Conservation (phyloP, 2,329 filamentous ascomycete genomes). For the Penicillium olsonii region DNA sequence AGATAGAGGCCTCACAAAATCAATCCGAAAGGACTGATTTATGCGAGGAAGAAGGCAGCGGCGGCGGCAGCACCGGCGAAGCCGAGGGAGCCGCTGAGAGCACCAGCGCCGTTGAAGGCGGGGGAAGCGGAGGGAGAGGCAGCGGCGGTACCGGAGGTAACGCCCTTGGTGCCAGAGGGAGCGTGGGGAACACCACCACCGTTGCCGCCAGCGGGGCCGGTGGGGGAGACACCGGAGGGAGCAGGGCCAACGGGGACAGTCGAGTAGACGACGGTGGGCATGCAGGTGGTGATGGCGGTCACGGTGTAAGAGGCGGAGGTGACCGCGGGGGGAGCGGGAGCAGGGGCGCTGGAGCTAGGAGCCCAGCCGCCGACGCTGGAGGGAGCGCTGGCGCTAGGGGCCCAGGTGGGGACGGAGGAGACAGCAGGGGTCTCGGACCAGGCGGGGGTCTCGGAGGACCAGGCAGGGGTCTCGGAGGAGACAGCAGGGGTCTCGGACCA, state of each 20-base stretch:
- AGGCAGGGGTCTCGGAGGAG: slow-evolving; percentile 11
- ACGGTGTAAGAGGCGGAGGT: slow-evolving; percentile 19
- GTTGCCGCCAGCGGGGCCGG: slow-evolving; percentile 15
- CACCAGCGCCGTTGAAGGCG: slow-evolving; percentile 30
- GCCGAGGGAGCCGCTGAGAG: slow-evolving; percentile 30
- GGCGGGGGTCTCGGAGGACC: slow-evolving; percentile 1
- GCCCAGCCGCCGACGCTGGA: slow-evolving; percentile 15
- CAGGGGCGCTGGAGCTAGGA: slow-evolving; percentile 18
- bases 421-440: neutral
- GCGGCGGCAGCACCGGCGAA: slow-evolving; percentile 32
- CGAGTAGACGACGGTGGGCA: slow-evolving; percentile 31
- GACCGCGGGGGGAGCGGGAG: slow-evolving; percentile 15
- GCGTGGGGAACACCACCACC: slow-evolving; percentile 20
- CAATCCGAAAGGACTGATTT: slow-evolving; percentile 24
- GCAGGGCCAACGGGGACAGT: slow-evolving; percentile 28
- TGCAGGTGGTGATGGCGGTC: slow-evolving; percentile 31
- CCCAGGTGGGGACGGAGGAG: slow-evolving; percentile 13
- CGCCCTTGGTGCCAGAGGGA: slow-evolving; percentile 16
- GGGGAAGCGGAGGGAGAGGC: slow-evolving; percentile 15
- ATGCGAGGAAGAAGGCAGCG: slow-evolving; percentile 35
- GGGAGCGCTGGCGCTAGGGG: neutral
- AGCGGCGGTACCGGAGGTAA: slow-evolving; percentile 6
- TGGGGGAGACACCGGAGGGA: slow-evolving; percentile 8
- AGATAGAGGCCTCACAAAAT: slow-evolving; percentile 13
- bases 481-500: slow-evolving; percentile 6